phyloP scores from a whole-genome alignment of 2,329 filamentous ascomycete species.

The Fusarium circinatum region DNA sequence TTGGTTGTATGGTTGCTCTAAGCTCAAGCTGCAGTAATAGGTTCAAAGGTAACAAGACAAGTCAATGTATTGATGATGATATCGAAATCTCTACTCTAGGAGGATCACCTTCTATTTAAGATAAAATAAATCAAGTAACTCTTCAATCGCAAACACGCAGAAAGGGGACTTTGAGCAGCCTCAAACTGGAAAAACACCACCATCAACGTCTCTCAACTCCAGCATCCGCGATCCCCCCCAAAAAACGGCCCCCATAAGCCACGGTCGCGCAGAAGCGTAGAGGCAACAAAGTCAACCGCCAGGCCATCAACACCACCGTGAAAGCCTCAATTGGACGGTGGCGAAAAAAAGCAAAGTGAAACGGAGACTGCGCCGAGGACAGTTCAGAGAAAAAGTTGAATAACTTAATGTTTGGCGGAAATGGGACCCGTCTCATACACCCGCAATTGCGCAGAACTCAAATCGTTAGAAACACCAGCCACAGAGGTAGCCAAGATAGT shows the following conservation, averaged over 20 bases:
- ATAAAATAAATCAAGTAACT: background rate
- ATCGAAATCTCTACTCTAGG: background rate
- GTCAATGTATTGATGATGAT: slow-evolving; percentile 1
- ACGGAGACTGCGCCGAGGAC: slow-evolving; percentile 12
- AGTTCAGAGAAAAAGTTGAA: slow-evolving; percentile 7
- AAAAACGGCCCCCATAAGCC: slow-evolving; percentile 28
- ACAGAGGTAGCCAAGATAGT: slow-evolving; percentile 9
- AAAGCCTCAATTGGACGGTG: slow-evolving; percentile 25
- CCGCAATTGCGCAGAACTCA: slow-evolving; percentile 18
- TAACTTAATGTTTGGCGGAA: background rate
- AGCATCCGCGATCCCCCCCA: background rate
- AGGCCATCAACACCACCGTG: slow-evolving; percentile 14
- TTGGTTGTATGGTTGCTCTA: background rate
- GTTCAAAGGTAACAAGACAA: background rate
- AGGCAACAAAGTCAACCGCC: background rate
- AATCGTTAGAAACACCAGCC: background rate
- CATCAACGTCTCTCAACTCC: background rate
- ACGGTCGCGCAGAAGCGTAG: slow-evolving; percentile 3
- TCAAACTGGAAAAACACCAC: slow-evolving; percentile 32
- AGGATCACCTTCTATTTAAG: background rate
- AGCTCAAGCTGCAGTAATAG: background rate
- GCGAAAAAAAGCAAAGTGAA: slow-evolving; percentile 6
- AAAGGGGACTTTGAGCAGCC: slow-evolving; percentile 6
- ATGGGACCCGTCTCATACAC: background rate
- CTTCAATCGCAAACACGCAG: slow-evolving; percentile 7